These are phyloP conservation scores for Spiromastix sp. DNA, from an alignment of 2,329 filamentous ascomycete genomes.

Conservation along the genomic window DNA sequence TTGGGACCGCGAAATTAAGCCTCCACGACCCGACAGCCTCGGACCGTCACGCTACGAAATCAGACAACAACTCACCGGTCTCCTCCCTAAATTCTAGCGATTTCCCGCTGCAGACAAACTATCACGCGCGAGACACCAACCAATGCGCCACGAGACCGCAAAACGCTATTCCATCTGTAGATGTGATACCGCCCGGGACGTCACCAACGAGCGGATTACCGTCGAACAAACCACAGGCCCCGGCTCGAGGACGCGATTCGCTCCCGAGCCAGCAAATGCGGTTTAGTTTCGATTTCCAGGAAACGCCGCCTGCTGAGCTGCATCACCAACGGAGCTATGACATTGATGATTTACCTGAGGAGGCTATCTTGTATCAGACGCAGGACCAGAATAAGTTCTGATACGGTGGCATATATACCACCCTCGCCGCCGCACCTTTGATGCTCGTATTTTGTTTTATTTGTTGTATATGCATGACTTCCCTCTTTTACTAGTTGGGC, in stretches of 20 bases:
- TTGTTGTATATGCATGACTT: not conserved
- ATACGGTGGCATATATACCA: no score
- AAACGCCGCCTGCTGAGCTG: slow-evolving; percentile 5
- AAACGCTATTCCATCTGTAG: not conserved
- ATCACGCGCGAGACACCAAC: no score
- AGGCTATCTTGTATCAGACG: slow-evolving; percentile 30
- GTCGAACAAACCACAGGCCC: slow-evolving; percentile 6
- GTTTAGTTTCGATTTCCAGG: slow-evolving; percentile 10
- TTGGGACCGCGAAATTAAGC: no score
- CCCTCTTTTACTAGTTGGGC: not conserved
- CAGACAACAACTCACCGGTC: no score
- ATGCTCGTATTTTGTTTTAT: no score
- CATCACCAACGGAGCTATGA: slow-evolving; percentile 14
- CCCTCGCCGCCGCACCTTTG: no score
- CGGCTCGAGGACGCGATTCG: slow-evolving; percentile 17
- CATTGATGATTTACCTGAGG: slow-evolving; percentile 29
- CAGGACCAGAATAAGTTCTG: slow-evolving; percentile 2
- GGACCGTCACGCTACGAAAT: no score
- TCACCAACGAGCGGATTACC: not conserved
- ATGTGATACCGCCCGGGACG: not conserved
- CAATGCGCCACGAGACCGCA: not conserved
- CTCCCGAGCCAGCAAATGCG: slow-evolving; percentile 23
- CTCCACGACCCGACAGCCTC: no score
- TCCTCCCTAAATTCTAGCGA: no score
- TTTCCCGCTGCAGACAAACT: no score